A percentile compares a stretch with the other conserved stretches of the same genome.
These are phyloP conservation scores for Coemansia sp. DNA, from an alignment of 192 early-diverging fungal species.

Conservation along the genomic window DNA sequence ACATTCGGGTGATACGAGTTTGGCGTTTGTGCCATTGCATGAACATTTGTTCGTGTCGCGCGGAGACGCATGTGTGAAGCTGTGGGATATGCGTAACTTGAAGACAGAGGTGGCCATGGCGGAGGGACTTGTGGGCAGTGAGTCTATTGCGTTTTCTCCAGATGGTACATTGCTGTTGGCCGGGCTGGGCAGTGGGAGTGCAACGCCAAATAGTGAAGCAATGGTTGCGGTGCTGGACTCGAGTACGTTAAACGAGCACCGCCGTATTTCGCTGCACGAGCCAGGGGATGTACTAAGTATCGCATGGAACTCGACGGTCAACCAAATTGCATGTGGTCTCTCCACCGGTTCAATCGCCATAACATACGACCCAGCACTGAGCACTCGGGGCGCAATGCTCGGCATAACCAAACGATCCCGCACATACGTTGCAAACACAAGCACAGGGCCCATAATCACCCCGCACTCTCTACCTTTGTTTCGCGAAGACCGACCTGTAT, in stretches of 20 bases:
- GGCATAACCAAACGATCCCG: slow-evolving; percentile 56
- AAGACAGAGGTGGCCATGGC: slow-evolving; percentile 57
- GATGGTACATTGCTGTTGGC: slow-evolving; percentile 74
- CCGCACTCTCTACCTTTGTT: slow-evolving; percentile 89
- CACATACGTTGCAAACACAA: neutral
- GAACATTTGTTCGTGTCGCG: slow-evolving; percentile 68
- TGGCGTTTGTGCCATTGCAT: slow-evolving; percentile 63
- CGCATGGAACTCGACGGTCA: slow-evolving; percentile 82
- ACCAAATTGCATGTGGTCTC: slow-evolving; percentile 83
- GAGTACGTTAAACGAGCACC: neutral
- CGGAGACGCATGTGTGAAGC: slow-evolving; percentile 85
- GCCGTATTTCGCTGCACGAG: neutral
- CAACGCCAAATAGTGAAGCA: neutral
- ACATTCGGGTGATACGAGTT: slow-evolving; percentile 69
- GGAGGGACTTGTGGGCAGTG: slow-evolving; percentile 62
- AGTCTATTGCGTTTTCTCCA: slow-evolving; percentile 80
- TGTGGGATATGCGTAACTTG: slow-evolving; percentile 79
- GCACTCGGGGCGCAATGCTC: slow-evolving; percentile 68
- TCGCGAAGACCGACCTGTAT: slow-evolving; percentile 61
- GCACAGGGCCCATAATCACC: slow-evolving; percentile 71
- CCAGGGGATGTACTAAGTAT: slow-evolving; percentile 64
- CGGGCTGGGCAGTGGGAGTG: slow-evolving; percentile 40
- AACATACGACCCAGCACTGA: slow-evolving; percentile 69
- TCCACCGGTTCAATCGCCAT: slow-evolving; percentile 73
- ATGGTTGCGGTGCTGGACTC: slow-evolving; percentile 19